Base-by-base conservation (phyloP, 2,329 filamentous ascomycete genomes). In the Tolypocladium capitatum region DNA sequence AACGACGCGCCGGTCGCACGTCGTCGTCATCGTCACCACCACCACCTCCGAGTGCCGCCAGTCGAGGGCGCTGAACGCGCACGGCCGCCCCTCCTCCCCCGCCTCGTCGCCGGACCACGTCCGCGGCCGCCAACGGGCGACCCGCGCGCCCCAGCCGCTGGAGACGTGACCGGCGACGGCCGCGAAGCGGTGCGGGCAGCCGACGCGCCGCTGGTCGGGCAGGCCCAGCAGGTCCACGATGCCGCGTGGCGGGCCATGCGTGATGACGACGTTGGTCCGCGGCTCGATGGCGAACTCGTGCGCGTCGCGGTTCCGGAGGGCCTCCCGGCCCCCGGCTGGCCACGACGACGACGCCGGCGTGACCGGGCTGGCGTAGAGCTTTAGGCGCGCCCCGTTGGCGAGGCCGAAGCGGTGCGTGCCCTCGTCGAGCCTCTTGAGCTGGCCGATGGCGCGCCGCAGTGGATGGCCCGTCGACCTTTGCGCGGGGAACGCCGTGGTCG, bases 341-440 rank as follows among this genome's bases (percentile, higher is more conserved):
- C n/a, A n/a, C 30, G 30, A 30, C 27, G 43, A 14, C 43, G 18
- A 6, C 2, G 21, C 21, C 3, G 70, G 70, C 0, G 70, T 74
- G 46, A 63, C 69, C 5, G 70, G 68, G 43, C 70, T 74, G 8
- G 69, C 66, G 42, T 71, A 75, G 4, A 74, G 51, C 1, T 50
- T 68, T 3, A 74, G 49, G 0, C 35, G 47, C 0, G 69, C 67
- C 7, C 70, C 68, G 46, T 71, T 75, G 0, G 52, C 11, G 0
- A 75, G 59, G 0, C 2, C 43, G 45, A 75, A 68, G 0, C 46
- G 47, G 48, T 73, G 60, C 0, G 53, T 61, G 4, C 72, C 70
- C 52, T 75, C 67, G 9, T 68, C 60, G 0, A 74, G 52, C 0
- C 45, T 45, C 9, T 61, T 53, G 0, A 77, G 59, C 0, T 71